Base-by-base conservation (phyloP, 257 asterid species). In the Anisodus acutangulus region DNA sequence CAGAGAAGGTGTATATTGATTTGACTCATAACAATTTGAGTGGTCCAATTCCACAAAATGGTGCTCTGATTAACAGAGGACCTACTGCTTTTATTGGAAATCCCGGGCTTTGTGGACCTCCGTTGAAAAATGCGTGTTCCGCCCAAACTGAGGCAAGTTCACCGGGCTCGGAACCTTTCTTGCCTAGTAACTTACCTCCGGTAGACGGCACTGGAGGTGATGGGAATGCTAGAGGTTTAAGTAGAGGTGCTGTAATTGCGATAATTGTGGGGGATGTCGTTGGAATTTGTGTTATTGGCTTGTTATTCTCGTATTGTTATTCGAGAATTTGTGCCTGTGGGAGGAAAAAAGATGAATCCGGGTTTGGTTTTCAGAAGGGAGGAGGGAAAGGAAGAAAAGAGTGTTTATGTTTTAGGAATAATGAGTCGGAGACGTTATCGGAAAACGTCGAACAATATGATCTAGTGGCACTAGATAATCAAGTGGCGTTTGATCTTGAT, bases 1-100 rank as follows among this genome's bases (percentile, higher is more conserved):
- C 99, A 1, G 97, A 92, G 87, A 94, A 92, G 78, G 98, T 96
- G 78, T 93, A 93, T 81, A 92, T 96, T 85, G 99, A 96, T 88
- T 92, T 96, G 11, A 93, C 97, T 22, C 84, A 90, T 60, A 96
- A 96, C 86, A 85, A 89, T 41, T 86, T 96, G 55, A 94, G 89
- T 4, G 99, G 99, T 9, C 93, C 97, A 53, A 93, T 96, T 85
- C 99, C 99, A 7, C 97, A 94, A 88, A 92, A 84, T 86, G 98
- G 99, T 39, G 94, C 98, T 83, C 80, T 96, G 11, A 90, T 92
- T 39, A 94, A 92, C 59, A 84, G 97, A 89, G 98, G 98, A 37
- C 99, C 99, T n/a, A 96, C 98, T 1, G 98, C 99, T 22, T 96
- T 96, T 84, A 87, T 94, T 57, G 98, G 97, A 58, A 96, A 96